Percentiles rank a stretch among this genome's conserved stretches.
Evolutionary conservation across 768 basidiomycete genomes (phyloP).

Genomic region (Lactarius akahatsu): DNA sequence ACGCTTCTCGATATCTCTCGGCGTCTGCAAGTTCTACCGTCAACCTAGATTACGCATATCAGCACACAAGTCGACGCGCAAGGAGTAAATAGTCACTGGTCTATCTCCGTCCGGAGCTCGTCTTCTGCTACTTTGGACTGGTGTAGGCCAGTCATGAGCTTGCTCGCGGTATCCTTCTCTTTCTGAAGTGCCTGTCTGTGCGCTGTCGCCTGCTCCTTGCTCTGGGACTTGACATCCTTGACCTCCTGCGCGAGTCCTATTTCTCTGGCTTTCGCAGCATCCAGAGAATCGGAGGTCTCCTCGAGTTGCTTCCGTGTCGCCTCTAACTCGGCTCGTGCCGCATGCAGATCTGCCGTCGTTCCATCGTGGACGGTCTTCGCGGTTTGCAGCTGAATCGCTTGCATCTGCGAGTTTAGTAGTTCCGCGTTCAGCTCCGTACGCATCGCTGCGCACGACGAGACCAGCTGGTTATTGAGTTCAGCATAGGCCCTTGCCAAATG

Average conservation of each 20-base stretch:
- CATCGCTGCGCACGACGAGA: slow-evolving; percentile 27
- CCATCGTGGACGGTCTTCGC: slow-evolving; percentile 44
- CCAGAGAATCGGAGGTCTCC: slow-evolving; percentile 29
- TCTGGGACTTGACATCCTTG: slow-evolving; percentile 33
- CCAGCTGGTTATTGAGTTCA: slow-evolving; percentile 29
- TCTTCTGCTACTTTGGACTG: slow-evolving; percentile 66
- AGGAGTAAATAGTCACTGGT: slow-evolving; percentile 48
- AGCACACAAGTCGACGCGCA: neutral
- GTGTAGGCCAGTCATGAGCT: slow-evolving; percentile 50
- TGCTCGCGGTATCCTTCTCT: slow-evolving; percentile 43
- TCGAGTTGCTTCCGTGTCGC: slow-evolving; percentile 30
- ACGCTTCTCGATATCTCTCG: slow-evolving; percentile 69
- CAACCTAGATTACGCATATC: slow-evolving; percentile 37
- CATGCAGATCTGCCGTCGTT: slow-evolving; percentile 43
- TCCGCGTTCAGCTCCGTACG: slow-evolving; percentile 29
- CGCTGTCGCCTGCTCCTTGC: slow-evolving; percentile 37
- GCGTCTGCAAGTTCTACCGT: slow-evolving; percentile 55
- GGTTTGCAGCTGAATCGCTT: slow-evolving; percentile 41
- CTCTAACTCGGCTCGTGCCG: slow-evolving; percentile 29
- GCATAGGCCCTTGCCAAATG: slow-evolving; percentile 19
- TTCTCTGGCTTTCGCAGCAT: slow-evolving; percentile 28
- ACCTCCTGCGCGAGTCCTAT: slow-evolving; percentile 35
- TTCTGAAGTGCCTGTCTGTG: slow-evolving; percentile 33
- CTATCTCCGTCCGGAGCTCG: slow-evolving; percentile 63
- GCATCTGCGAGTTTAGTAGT: slow-evolving; percentile 27